Evolutionary conservation across 495 filamentous ascomycete species (phyloP).

Genomic region (Talaromyces proteolyticus): DNA sequence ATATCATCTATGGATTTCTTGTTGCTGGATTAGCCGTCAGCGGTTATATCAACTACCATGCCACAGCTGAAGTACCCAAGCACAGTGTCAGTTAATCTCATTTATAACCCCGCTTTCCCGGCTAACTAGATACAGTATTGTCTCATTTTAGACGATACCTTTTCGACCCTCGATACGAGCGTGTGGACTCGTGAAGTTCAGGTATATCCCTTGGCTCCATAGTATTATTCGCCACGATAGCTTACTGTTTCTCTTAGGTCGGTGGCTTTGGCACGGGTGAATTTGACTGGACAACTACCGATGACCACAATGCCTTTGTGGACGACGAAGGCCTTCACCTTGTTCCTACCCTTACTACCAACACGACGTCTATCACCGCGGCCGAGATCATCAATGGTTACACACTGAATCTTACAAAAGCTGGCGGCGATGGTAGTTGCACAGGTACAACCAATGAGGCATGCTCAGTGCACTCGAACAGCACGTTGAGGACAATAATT

Average conservation of each 20-base stretch:
- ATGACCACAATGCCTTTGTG: constrained; percentile 67
- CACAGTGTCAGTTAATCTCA: constrained; percentile 7
- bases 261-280: constrained; percentile 83
- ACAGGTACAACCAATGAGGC: constrained; percentile 47
- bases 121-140: constrained; percentile 50
- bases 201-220: constrained; percentile 2
- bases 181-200: constrained; percentile 71
- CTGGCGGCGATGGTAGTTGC: constrained; percentile 48
- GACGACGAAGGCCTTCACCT: constrained; percentile 65
- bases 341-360: constrained; percentile 66
- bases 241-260: constrained; percentile 38
- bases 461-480: constrained; percentile 62
- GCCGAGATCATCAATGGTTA: constrained; percentile 9
- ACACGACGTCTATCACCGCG: constrained; percentile 52
- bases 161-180: constrained; percentile 48
- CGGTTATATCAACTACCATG: constrained; percentile 19
- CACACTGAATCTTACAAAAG: constrained; percentile 45
- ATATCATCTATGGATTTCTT: constrained; percentile 27
- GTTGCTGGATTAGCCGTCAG: constrained; percentile 19
- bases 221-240: not conserved
- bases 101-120: not conserved
- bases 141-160: constrained; percentile 63
- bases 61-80: constrained; percentile 12
- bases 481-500: constrained; percentile 66
- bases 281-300: constrained; percentile 68